Evolutionary conservation across 108 stramenopile species (phyloP), one percentile per base, ranked within the genome.

Genomic region (Fistulifera solaris): DNA sequence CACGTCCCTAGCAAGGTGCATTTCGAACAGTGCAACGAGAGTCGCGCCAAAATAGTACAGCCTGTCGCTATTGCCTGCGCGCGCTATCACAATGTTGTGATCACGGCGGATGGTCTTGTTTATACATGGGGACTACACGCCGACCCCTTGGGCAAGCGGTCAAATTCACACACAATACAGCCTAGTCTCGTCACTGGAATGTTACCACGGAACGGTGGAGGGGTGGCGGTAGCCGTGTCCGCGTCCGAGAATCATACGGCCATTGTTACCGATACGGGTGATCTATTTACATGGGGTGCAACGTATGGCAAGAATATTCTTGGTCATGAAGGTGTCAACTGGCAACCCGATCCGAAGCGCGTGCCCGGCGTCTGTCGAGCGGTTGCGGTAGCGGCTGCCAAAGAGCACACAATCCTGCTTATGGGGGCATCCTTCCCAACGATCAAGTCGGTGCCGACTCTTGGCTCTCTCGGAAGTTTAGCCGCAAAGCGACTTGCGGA

Each of bases 121-220:
- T 98, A 85, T 56, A 94, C 94, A 0, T 98, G 94, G 94, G 97
- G 97, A 0, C 58, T 86, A 16, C 80, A 72, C 40, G 58, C 80
- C 15, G 89, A 87, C 26, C 70, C 77, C 14, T 56, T 91, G 22
- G 83, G 81, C 15, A 68, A 64, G 42, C 3, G 19, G 16, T 19
- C 44, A 11, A 24, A 28, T 18, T 27, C 47, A 11, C 27, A 11
- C 12, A 19, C 16, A 18, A 24, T 18, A 14, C 22, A 39, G 10
- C 85, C 85, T 0, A 78, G 81, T 45, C 75, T 89, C 23, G 89
- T 91, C 19, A 65, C 68, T 10, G 89, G 77, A 14, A 82, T 91
- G 83, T 61, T 86, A 2, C 76, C 83, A 12, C 78, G 87, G 47
- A 80, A 85, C 31, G 88, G 88, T 14, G 88, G 88, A 21, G 88